Conservation (phyloP, 257 asterid species). For the Voacanga thouarsii region DNA sequence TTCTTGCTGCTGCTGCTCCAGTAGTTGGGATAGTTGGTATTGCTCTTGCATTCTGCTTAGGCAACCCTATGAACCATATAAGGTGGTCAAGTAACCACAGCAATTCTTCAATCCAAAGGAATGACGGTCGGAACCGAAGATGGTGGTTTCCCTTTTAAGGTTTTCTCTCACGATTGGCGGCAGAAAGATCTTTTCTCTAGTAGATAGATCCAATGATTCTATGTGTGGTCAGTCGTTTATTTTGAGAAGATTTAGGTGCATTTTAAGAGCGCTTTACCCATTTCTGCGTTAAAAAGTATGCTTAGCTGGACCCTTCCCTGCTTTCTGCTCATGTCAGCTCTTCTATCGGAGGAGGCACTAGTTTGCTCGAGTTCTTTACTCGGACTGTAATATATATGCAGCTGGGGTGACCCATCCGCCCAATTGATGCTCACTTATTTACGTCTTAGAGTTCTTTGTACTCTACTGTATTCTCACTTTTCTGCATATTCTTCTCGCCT, state of each 20-base stretch:
- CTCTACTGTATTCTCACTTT: not conserved
- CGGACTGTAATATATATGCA: not conserved
- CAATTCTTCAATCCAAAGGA: slow-evolving; percentile 15
- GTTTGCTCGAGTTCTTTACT: not conserved
- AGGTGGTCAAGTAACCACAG: slow-evolving; percentile 30
- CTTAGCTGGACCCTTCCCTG: not conserved
- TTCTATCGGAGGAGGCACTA: not conserved
- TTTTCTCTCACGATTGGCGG: not conserved
- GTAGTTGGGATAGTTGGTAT: slow-evolving; percentile 61
- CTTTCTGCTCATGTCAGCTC: not conserved
- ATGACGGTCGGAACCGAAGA: slow-evolving; percentile 39
- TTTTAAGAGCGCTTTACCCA: not conserved
- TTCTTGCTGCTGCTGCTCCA: slow-evolving; percentile 67
- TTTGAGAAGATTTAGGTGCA: not conserved
- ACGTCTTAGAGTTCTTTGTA: not conserved
- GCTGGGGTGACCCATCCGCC: not conserved
- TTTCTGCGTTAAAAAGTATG: not conserved
- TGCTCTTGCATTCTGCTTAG: slow-evolving; percentile 59
- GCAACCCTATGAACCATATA: slow-evolving; percentile 43
- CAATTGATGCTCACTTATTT: not conserved
- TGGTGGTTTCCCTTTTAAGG: slow-evolving; percentile 68
- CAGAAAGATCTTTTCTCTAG: not conserved
- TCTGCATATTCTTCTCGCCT: not conserved
- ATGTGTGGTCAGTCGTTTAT: too few relatives aligned
- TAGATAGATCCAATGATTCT: not conserved